Evolutionary conservation across 2,329 filamentous ascomycete genomes (phyloP).

Genomic region (Aspergillus pseudoviridinutans): DNA sequence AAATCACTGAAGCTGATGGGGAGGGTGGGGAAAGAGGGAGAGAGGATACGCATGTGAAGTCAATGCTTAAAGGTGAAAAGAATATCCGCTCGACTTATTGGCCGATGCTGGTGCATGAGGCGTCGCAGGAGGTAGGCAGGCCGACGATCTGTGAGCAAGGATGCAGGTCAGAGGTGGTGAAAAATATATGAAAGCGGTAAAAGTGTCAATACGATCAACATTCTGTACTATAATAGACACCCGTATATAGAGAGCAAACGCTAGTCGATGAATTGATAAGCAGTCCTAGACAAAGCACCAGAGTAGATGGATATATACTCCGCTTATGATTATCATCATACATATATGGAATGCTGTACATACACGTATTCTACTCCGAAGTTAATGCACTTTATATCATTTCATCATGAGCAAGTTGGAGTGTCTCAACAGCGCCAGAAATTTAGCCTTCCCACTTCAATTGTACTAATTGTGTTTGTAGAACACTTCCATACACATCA

Average conservation of each 20-base stretch:
- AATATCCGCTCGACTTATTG: background rate
- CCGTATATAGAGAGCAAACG: background rate
- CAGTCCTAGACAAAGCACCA: background rate
- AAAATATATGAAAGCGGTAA: background rate
- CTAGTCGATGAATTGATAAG: background rate
- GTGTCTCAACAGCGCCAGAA: no score
- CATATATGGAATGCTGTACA: background rate
- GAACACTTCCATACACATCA: no score
- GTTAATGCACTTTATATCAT: no score
- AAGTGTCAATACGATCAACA: background rate
- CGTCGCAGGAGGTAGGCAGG: background rate
- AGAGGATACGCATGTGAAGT: background rate
- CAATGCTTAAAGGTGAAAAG: background rate
- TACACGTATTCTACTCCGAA: no score
- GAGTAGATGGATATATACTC: background rate
- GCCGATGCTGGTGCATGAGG: background rate
- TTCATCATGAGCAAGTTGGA: no score
- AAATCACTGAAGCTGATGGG: background rate
- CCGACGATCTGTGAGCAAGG: conserved; percentile 9
- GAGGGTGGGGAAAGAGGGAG: background rate
- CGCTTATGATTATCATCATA: background rate
- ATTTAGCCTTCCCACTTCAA: no score
- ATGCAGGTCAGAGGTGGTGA: background rate
- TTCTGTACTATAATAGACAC: no score
- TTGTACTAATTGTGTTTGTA: no score